Conservation (phyloP, 1,284 basidiomycete genomes). For the Testicularia cyperi region DNA sequence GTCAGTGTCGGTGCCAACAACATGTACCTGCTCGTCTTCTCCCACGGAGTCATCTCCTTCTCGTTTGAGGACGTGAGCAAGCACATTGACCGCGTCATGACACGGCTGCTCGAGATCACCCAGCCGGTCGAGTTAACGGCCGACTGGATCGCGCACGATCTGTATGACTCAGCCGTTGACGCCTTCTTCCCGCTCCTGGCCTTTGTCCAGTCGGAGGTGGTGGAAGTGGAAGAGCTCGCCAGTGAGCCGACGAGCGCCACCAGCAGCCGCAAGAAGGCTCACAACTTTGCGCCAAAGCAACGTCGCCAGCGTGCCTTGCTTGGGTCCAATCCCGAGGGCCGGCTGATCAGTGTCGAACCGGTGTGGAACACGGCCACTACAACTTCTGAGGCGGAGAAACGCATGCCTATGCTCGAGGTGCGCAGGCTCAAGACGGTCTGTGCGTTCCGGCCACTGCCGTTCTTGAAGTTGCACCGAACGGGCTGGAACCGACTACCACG, state of each 20-base stretch:
- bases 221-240: conserved; percentile 34
- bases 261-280: conserved; percentile 7
- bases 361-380: conserved; percentile 9
- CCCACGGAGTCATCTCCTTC: conserved; percentile 86
- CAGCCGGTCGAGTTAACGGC: conserved; percentile 43
- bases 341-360: conserved; percentile 36
- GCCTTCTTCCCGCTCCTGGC: conserved; percentile 86
- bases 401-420: conserved; percentile 33
- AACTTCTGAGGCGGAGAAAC: conserved; percentile 21
- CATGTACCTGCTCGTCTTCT: conserved; percentile 85
- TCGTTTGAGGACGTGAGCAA: conserved; percentile 89
- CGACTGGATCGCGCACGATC: conserved; percentile 88
- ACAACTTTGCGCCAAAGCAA: conserved; percentile 38
- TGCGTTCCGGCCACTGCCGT: conserved; percentile 9
- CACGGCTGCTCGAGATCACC: conserved; percentile 65
- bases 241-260: conserved; percentile 13
- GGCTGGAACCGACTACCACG: conserved; percentile 16
- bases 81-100: conserved; percentile 77
- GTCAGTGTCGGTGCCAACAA: conserved; percentile 75
- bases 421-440: conserved; percentile 35
- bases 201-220: conserved; percentile 76
- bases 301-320: conserved; percentile 28
- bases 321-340: conserved; percentile 26
- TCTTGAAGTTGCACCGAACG: conserved; percentile 5
- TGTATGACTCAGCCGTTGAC: conserved; percentile 91